These are phyloP conservation scores for Vicia faba DNA, from an alignment of 306 rosid species.

Conservation along the genomic window DNA sequence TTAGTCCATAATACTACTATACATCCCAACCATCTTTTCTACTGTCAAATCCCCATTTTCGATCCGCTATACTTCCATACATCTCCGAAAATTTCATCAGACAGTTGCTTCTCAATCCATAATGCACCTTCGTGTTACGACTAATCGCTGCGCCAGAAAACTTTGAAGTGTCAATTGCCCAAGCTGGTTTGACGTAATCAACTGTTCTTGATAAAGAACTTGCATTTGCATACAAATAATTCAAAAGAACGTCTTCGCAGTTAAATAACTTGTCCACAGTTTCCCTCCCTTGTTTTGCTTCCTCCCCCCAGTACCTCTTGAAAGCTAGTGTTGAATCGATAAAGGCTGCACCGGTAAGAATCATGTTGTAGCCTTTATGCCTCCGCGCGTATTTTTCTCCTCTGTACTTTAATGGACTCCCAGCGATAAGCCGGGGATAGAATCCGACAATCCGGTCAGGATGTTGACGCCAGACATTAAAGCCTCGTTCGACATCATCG, in stretches of 20 bases:
- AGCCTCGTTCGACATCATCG: conserved; percentile 93
- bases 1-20: conserved; percentile 42
- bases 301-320: conserved; percentile 77
- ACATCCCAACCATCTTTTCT: conserved; percentile 96
- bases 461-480: conserved; percentile 87
- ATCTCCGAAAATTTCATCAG: conserved; percentile 66
- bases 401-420: conserved; percentile 71
- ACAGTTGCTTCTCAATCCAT: conserved; percentile 67
- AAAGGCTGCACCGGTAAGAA: conserved; percentile 97
- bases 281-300: conserved; percentile 75
- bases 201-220: conserved; percentile 72
- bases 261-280: conserved; percentile 70
- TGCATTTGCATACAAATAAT: conserved; percentile 88
- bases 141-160: conserved; percentile 93
- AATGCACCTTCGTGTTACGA: conserved; percentile 78
- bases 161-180: conserved; percentile 97
- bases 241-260: conserved; percentile 89
- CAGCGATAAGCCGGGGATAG: conserved; percentile 82
- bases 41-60: conserved; percentile 68
- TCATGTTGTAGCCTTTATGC: conserved; percentile 90
- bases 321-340: conserved; percentile 76
- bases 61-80: conserved; percentile 70
- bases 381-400: conserved; percentile 78
- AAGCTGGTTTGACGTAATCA: conserved; percentile 92
- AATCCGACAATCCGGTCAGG: conserved; percentile 91